phyloP scores from a whole-genome alignment of 169 alveolate genomes.

The Cryptosporidium viatorum region DNA sequence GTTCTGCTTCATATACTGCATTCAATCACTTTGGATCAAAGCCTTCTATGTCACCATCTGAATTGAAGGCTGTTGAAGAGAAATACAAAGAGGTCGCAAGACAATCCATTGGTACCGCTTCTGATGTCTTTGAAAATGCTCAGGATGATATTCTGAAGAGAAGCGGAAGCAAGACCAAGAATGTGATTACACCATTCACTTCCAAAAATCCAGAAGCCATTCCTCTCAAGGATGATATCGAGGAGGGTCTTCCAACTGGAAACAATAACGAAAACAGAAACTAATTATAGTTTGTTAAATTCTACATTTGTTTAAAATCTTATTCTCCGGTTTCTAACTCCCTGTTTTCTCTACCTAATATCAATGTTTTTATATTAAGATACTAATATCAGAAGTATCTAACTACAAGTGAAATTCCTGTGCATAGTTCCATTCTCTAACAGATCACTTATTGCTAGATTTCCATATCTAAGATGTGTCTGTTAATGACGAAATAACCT shows the following conservation, averaged over 20 bases:
- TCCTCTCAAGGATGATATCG: constrained; percentile 67
- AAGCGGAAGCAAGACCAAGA: constrained; percentile 18
- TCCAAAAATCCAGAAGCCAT: constrained; percentile 42
- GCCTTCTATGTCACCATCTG: constrained; percentile 52
- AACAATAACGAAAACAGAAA: constrained; percentile 6
- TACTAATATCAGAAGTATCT: no score
- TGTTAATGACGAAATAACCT: no score
- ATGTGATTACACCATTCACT: constrained; percentile 2
- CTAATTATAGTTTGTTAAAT: neutral
- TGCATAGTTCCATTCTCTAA: no score
- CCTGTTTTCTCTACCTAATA: neutral
- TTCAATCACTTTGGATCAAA: constrained; percentile 63
- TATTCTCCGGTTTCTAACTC: neutral
- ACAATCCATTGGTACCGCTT: constrained; percentile 71
- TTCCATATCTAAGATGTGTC: no score
- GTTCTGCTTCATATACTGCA: constrained; percentile 73
- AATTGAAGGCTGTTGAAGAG: constrained; percentile 60
- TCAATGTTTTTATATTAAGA: neutral
- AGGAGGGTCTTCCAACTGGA: constrained; percentile 66
- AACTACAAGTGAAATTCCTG: no score
- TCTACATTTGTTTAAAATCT: neutral
- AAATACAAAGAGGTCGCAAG: constrained; percentile 64
- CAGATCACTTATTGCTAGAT: no score
- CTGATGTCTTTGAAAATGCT: constrained; percentile 68
- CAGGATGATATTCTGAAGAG: constrained; percentile 61